Evolutionary conservation across 441 rosid genomes (phyloP), one percentile per base, ranked within the genome.

Genomic region (Codiaeum variegatum): DNA sequence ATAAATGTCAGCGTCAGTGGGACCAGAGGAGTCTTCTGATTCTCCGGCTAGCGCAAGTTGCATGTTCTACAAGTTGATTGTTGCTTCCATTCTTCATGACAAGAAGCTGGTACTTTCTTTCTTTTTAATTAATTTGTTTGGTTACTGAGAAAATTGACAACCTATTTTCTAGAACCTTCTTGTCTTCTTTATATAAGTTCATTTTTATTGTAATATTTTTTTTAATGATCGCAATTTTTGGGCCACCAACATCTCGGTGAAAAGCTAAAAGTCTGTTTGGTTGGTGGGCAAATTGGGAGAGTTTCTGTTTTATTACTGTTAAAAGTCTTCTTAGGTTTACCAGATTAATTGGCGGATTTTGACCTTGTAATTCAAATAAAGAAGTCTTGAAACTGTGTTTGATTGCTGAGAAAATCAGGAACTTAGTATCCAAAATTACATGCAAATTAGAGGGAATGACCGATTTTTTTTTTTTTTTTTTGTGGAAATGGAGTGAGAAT

Each of bases 41-140:
- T 58, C 32, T 55, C 69, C 77, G 54, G 77, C 74, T 46, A 78
- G 38, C 52, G 66, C 24, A 54, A 34, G 70, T 52, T 79, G 85
- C 84, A 79, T 83, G 76, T 85, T 83, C 73, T 79, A 77, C 77
- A 79, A 79, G 77, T 65, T 85, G n/a, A 77, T 83, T 24, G 79
- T 76, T 67, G 67, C 79, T 32, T 83, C 88, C 76, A 79, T 79
- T 70, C 82, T 85, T 62, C 78, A 76, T 13, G 81, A 79, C 60
- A 75, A 77, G 69, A 81, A 79, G 73, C 85, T 83, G 63, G 83
- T 80, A 61, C 31, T 29, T 56, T 68, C 6, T 10, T 51, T 16
- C 2, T 47, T 16, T 8, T 15, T 62, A 44, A 21, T 71, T 26
- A 10, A 64, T 36, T n/a, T 72, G 77, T 76, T 71, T 71, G 74